Base-by-base conservation (phyloP, 2,329 filamentous ascomycete genomes). In the Nigrospora oryzae region DNA sequence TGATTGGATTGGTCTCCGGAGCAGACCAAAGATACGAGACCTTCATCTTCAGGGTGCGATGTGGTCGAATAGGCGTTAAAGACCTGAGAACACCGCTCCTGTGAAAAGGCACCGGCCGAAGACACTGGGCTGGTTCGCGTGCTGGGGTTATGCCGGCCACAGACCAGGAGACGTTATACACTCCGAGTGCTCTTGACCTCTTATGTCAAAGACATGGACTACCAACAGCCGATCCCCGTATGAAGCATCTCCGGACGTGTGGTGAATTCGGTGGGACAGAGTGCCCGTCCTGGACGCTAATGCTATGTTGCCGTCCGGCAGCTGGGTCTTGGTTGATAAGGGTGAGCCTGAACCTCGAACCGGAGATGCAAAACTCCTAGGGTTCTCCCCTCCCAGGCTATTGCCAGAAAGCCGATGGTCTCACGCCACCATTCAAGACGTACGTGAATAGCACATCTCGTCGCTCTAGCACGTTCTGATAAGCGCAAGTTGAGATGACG, bases 1-100 rank as follows among this genome's bases (percentile, higher is more conserved):
- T 95, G 67, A 89, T 77, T 11, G 89, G 87, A 63, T 95, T 94
- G 67, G 94, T 68, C 61, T 85, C 79, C 36, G 89, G 88, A 31
- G 78, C 73, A 52, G 56, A 61, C 64, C 69, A 78, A 10, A 71
- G 62, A 51, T 66, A 58, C 8, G 62, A 59, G 31, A 67, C 36
- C 51, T 60, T 62, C 61, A 67, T 62, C 23, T 46, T 51, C 48
- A 33, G 16, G 16, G 13, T 34, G 31, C 11, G 19, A 32, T 50
- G 43, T 17, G 17, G 5, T 30, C 15, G 17, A 34, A 15, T n/a
- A n/a, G 15, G 7, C 12, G 8, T 33, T 11, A 10, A 28, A 28
- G 23, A 7, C 10, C 5, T 6, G 23, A 7, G 8, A 7, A 28
- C 23, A 28, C 23, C 23, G 23, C 23, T 28, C 23, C 23, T 10